Evolutionary conservation across 495 filamentous ascomycete species (phyloP).

Genomic region (Ramalina intermedia): DNA sequence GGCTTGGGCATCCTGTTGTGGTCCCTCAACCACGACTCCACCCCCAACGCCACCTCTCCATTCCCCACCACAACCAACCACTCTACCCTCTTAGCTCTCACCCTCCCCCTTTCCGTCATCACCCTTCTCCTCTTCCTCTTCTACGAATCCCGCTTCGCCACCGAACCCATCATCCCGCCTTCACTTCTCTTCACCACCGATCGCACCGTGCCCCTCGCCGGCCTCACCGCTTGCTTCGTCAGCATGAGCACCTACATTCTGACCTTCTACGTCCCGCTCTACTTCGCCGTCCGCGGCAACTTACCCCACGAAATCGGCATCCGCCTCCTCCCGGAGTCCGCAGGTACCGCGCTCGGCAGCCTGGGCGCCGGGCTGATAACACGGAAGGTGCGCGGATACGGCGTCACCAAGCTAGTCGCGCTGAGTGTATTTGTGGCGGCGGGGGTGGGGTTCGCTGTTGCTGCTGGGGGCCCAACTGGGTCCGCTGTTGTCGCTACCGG

Average conservation of each 20-base stretch:
- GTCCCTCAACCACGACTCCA: constrained; percentile 43
- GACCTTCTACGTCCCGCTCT: constrained; percentile 69
- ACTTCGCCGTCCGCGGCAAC: constrained; percentile 62
- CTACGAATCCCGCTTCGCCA: constrained; percentile 48
- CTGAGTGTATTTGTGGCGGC: constrained; percentile 37
- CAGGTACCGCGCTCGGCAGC: constrained; percentile 59
- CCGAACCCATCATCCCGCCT: constrained; percentile 78
- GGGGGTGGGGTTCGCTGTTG: constrained; percentile 7
- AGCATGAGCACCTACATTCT: constrained; percentile 38
- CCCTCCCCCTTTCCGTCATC: constrained; percentile 48
- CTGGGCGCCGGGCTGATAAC: constrained; percentile 60
- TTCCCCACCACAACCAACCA: constrained; percentile 49
- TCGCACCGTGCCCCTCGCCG: constrained; percentile 58
- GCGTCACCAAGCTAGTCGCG: constrained; percentile 35
- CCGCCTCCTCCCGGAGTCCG: constrained; percentile 48
- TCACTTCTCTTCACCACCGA: constrained; percentile 44
- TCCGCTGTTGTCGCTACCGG: no score
- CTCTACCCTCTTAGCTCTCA: constrained; percentile 51
- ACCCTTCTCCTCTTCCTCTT: constrained; percentile 43
- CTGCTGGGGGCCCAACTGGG: no score
- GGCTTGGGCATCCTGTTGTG: constrained; percentile 60
- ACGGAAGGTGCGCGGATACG: constrained; percentile 63
- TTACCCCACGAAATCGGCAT: constrained; percentile 57
- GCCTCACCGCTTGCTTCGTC: constrained; percentile 61
- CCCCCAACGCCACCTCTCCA: constrained; percentile 54